Conservation (phyloP, 2,329 filamentous ascomycete species). For the Pseudocercospora pini-densiflorae region DNA sequence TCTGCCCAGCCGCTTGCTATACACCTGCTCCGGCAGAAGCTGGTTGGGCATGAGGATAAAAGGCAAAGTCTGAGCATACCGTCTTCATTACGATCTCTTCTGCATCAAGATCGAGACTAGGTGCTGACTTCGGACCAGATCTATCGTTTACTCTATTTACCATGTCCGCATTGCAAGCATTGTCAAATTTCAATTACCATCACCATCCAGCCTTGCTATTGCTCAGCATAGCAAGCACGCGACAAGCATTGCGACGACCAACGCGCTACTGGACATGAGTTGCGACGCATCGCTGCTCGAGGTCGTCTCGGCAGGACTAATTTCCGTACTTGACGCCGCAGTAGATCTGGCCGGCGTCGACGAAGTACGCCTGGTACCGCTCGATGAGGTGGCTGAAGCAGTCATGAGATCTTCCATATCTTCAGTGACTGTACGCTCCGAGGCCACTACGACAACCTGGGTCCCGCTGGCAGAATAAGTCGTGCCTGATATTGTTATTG, state of each 20-base stretch:
- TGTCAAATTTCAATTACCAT: background rate
- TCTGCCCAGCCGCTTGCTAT: conserved; percentile 50
- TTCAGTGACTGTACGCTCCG: background rate
- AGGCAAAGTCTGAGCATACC: conserved; percentile 53
- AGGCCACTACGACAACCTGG: background rate
- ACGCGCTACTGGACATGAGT: background rate
- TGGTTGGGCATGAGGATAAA: conserved; percentile 57
- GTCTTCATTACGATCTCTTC: background rate
- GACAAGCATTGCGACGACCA: background rate
- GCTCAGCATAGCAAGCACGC: background rate
- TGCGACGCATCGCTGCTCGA: background rate
- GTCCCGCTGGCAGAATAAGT: background rate
- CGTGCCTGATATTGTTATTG: background rate
- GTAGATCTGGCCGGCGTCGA: background rate
- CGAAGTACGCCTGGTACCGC: too few relatives aligned
- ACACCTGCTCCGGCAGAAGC: conserved; percentile 42
- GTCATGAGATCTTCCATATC: background rate
- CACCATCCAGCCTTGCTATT: background rate
- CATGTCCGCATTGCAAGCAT: background rate
- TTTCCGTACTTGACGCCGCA: background rate
- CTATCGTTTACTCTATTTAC: background rate
- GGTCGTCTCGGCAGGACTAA: background rate
- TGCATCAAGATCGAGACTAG: background rate
- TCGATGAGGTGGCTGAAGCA: background rate
- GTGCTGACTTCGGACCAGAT: background rate